Evolutionary conservation across 768 basidiomycete species (phyloP), one percentile per base, ranked within the genome.

Genomic region (Pulveroboletus sp.): DNA sequence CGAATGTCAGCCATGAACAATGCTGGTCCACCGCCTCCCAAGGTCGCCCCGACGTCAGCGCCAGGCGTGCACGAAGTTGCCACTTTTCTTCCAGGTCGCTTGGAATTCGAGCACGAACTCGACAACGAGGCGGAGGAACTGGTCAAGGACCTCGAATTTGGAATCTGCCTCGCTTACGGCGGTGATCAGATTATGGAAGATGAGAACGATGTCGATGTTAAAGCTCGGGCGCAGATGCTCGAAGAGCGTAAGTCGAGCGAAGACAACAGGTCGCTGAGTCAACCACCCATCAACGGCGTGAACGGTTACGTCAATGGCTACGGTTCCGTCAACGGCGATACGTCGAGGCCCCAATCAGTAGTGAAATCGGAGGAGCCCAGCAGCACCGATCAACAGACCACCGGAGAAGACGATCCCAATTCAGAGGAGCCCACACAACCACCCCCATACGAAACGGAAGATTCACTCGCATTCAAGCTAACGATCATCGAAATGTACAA

Each of bases 111-210:
- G 63, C 93, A 94, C 59, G 95, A 99, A 68, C 72, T 92, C 5
- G 94, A 97, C 63, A 96, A 99, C 65, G 95, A 99, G 44, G 95
- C 95, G 0, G 95, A 99, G 64, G 86, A 94, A 60, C 70, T 91
- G 2, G 86, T 97, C 55, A 98, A 97, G 68, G 93, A 97, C 63
- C 75, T 99, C 55, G 94, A 98, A 64, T 97, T 97, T 59, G 95
- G 91, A 2, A 71, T 93, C n/a, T 91, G 91, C 52, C 74, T 80
- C 19, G 79, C 83, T 27, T 95, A 82, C 63, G 93, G 88, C 2
- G 96, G 95, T 2, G 89, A 90, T 60, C 74, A 85, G 56, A 83
- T 86, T 46, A 71, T 76, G 3, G 88, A 91, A 56, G 91, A 90
- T 57, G 85, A 84, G 53, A 81, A 84, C 53, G 91, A 93, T 54